Evolutionary conservation across 75 land plant genomes (phyloP).

Genomic region (Pinus taeda): DNA sequence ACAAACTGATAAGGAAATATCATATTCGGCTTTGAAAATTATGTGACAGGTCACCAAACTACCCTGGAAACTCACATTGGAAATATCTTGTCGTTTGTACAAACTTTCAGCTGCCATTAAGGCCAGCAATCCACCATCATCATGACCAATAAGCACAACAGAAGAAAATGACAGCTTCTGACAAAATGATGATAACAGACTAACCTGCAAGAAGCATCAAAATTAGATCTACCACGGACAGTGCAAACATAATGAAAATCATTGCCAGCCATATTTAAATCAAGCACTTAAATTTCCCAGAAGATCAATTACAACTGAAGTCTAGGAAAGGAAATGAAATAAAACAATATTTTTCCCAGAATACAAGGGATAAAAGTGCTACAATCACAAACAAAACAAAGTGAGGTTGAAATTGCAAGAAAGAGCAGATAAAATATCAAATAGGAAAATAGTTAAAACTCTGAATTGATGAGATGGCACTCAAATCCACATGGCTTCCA

Average conservation of each 20-base stretch:
- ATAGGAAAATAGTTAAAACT: background rate
- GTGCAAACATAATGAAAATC: background rate
- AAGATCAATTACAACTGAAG: background rate
- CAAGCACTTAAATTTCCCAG: conserved; percentile 5
- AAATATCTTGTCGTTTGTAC: background rate
- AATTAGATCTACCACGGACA: background rate
- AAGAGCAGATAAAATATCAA: background rate
- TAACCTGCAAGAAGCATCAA: conserved; percentile 19
- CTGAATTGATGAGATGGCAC: background rate
- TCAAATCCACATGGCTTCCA: background rate
- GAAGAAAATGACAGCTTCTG: conserved; percentile 23
- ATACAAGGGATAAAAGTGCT: background rate
- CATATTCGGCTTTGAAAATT: conserved; percentile 8
- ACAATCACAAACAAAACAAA: background rate
- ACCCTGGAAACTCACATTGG: background rate
- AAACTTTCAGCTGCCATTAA: background rate
- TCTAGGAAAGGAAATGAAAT: background rate
- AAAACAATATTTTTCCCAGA: background rate
- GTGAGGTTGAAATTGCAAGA: background rate
- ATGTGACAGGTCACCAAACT: conserved; percentile 30
- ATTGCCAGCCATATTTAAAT: background rate
- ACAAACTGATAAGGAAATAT: background rate
- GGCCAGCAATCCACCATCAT: conserved; percentile 29
- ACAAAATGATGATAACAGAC: conserved; percentile 28
- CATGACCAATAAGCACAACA: conserved; percentile 27